These are phyloP conservation scores for Amaranthus cruentus DNA, from an alignment of 148 eudicot species.

Conservation along the genomic window DNA sequence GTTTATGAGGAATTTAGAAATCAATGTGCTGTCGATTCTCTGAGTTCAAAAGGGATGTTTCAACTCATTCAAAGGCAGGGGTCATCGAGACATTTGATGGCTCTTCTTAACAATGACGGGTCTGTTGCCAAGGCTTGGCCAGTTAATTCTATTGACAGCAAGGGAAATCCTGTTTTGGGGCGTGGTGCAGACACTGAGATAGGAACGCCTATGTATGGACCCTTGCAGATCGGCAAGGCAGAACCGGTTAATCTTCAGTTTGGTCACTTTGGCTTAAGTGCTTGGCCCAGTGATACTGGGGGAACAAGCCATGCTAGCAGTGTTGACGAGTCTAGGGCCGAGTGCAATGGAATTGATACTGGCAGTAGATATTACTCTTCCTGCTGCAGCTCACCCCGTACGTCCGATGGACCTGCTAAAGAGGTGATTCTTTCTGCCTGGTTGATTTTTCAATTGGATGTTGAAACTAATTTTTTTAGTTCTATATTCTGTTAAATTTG, in stretches of 20 bases:
- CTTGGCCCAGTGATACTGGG: slow-evolving; percentile 85
- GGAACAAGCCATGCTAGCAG: slow-evolving; percentile 88
- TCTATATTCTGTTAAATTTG: not conserved
- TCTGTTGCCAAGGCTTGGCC: slow-evolving; percentile 99
- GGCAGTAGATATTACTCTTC: slow-evolving; percentile 78
- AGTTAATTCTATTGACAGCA: slow-evolving; percentile 43
- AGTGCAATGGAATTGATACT: slow-evolving; percentile 51
- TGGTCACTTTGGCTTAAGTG: slow-evolving; percentile 94
- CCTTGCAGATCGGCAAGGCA: slow-evolving; percentile 63
- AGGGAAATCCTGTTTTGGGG: slow-evolving; percentile 46
- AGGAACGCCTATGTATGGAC: slow-evolving; percentile 76
- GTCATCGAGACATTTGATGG: slow-evolving; percentile 87
- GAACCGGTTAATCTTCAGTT: slow-evolving; percentile 97
- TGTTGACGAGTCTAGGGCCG: slow-evolving; percentile 70
- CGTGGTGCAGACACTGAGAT: slow-evolving; percentile 37
- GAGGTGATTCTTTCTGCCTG: slow-evolving; percentile 43
- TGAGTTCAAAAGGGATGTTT: slow-evolving; percentile 91
- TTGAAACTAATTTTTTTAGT: not conserved
- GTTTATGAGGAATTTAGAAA: slow-evolving; percentile 79
- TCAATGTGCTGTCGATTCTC: slow-evolving; percentile 81
- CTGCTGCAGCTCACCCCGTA: slow-evolving; percentile 75
- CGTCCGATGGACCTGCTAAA: slow-evolving; percentile 70
- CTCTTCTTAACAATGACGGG: slow-evolving; percentile 83
- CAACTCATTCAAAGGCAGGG: slow-evolving; percentile 91
- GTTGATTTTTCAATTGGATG: too few species aligned